A percentile compares a stretch with the other conserved stretches of the same genome.
These are phyloP conservation scores for Wallacemonas sp. DNA, from an alignment of 208 protist species.

Conservation along the genomic window DNA sequence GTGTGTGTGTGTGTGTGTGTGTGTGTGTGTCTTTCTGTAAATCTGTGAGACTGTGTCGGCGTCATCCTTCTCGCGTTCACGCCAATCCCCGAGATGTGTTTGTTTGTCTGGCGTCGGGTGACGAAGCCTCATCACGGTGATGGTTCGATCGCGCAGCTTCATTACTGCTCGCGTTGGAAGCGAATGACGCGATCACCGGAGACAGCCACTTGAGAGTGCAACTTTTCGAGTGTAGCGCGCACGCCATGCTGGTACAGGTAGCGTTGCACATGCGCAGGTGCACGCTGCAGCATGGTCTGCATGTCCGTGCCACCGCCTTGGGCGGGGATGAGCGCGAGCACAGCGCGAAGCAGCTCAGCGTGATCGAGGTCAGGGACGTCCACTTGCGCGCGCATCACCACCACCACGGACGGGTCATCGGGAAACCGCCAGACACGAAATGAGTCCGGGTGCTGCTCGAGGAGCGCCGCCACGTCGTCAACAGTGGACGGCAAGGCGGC, in stretches of 20 bases:
- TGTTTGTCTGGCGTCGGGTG: no score
- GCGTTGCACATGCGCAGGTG: constrained; percentile 75
- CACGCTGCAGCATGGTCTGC: constrained; percentile 48
- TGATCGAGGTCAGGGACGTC: constrained; percentile 44
- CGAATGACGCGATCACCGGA: constrained; percentile 72
- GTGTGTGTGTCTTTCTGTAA: no score
- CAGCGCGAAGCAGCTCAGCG: constrained; percentile 59
- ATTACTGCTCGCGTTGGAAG: constrained; percentile 17
- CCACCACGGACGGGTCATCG: constrained; percentile 59
- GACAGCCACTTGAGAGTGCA: constrained; percentile 67
- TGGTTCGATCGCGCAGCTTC: neutral
- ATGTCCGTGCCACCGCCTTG: constrained; percentile 67
- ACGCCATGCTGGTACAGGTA: constrained; percentile 80
- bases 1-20: no score
- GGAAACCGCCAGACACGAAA: constrained; percentile 78
- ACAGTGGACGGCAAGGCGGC: constrained; percentile 52
- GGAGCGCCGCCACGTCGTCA: constrained; percentile 39
- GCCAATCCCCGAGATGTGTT: no score
- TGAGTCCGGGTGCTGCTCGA: constrained; percentile 66
- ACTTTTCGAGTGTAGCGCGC: constrained; percentile 49
- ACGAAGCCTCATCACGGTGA: no score
- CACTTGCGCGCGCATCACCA: constrained; percentile 81
- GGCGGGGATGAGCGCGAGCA: constrained; percentile 65
- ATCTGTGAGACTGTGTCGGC: no score
- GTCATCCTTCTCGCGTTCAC: no score